Evolutionary conservation across 306 rosid genomes (phyloP).

Genomic region (Cucurbita moschata): DNA sequence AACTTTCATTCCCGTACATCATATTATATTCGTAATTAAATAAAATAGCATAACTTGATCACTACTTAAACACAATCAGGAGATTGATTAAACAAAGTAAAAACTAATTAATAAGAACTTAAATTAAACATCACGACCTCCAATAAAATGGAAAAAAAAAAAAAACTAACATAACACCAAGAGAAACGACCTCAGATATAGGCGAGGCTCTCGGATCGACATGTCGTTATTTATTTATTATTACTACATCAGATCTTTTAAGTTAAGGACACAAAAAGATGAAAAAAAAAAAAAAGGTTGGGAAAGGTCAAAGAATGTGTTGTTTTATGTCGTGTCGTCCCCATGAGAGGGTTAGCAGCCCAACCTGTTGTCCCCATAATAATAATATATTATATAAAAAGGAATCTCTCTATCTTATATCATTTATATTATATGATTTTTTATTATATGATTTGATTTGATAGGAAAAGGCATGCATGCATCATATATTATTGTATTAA

Average conservation of each 20-base stretch:
- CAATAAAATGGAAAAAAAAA: neutral
- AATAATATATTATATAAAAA: neutral
- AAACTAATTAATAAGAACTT: too few relatives aligned
- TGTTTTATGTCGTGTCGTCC: neutral
- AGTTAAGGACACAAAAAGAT: neutral
- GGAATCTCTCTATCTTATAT: neutral
- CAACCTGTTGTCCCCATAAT: neutral
- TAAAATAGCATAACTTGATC: too few relatives aligned
- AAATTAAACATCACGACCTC: neutral
- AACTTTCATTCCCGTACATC: too few relatives aligned
- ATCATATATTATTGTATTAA: too few relatives aligned
- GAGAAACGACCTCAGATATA: neutral
- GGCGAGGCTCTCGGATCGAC: slow-evolving; percentile 6
- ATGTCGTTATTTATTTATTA: neutral
- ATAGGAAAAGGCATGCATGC: too few relatives aligned
- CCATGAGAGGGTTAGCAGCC: neutral
- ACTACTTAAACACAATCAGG: too few relatives aligned
- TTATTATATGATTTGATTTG: too few relatives aligned
- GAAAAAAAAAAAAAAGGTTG: neutral
- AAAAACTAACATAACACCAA: neutral
- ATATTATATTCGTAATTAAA: too few relatives aligned
- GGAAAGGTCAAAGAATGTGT: neutral
- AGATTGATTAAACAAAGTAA: too few relatives aligned
- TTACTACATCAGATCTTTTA: neutral
- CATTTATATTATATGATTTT: neutral